Base-by-base conservation (phyloP, 169 alveolate genomes). In the Eimeria falciformis region DNA sequence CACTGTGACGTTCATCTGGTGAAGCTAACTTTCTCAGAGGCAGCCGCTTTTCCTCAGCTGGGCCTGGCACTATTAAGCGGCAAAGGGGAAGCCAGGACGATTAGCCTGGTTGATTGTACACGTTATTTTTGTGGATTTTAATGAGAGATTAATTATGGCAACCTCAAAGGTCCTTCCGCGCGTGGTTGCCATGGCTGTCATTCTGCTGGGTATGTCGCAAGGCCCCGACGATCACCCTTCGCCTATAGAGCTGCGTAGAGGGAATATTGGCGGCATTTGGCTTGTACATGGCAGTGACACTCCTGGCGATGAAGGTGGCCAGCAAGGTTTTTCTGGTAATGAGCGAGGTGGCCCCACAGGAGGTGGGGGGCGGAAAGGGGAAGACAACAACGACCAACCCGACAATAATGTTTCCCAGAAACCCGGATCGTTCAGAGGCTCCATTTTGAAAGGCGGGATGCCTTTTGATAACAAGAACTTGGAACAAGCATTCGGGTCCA, bases 151-250 rank as follows among this genome's bases (percentile, higher is more conserved):
- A 55, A 27, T 55, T 18, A 79, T 79, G 89, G 37, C 75, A 11
- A 53, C 37, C 66, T 27, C 89, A 43, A 79, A 29, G 75, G 23
- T 79, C n/a, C 45, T 79, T 43, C 73, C 75, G 25, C 73, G 23
- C 45, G 75, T 55, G 27, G 89, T 62, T 27, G 73, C 73, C n/a
- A 73, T 62, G 43, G 73, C 89, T 50, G n/a, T 79, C 50, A 17
- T 55, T 27, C 3, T 40, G 14, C 55, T 55, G 50, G 73, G 89
- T 11, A 55, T 55, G 9, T 18, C 50, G 7, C 89, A 53, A 55
- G 56, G 47, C 27, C 73, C 71, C 29, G 27, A 53, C 11, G 73
- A 27, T 21, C 73, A 69, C 5, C 17, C 37, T 53, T 43, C n/a
- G 37, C 55, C 29, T 14, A 40, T 79, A 14, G 89, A 50, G 7